phyloP scores from a whole-genome alignment of 805 yeast species.

The Ogataea kodamae region DNA sequence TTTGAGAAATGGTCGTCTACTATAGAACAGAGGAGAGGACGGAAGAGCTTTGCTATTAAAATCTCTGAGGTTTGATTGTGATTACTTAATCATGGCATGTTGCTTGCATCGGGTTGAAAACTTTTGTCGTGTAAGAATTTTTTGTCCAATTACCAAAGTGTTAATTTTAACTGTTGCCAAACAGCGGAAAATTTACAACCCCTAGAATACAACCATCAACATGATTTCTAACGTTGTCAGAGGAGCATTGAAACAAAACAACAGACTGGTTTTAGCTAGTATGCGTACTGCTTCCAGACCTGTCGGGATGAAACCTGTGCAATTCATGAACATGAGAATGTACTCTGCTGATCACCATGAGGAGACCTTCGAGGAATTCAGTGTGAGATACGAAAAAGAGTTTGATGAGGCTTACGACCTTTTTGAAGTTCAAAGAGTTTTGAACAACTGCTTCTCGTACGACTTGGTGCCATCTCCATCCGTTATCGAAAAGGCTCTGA shows the following conservation, averaged over 20 bases:
- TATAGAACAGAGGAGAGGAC: no score
- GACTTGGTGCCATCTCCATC: slow-evolving; percentile 98
- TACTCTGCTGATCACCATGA: slow-evolving; percentile 78
- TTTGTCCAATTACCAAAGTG: slow-evolving; percentile 25
- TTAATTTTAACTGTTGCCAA: slow-evolving; percentile 19
- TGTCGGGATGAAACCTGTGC: slow-evolving; percentile 15
- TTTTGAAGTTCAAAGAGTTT: slow-evolving; percentile 87
- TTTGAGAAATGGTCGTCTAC: slow-evolving; percentile 27
- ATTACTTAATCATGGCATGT: slow-evolving; percentile 4
- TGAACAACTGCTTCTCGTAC: slow-evolving; percentile 97
- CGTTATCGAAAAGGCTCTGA: slow-evolving; percentile 90
- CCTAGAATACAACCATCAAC: slow-evolving; percentile 6
- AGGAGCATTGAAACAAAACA: slow-evolving; percentile 34
- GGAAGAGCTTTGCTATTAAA: no score
- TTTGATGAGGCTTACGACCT: slow-evolving; percentile 90
- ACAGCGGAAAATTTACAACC: slow-evolving; percentile 9
- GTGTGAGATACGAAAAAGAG: slow-evolving; percentile 86
- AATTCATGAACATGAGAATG: slow-evolving; percentile 42
- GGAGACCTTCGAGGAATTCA: slow-evolving; percentile 94
- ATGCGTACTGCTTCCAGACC: slow-evolving; percentile 18
- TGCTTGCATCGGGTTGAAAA: slow-evolving; percentile 12
- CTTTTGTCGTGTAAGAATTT: slow-evolving; percentile 11
- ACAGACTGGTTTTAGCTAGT: slow-evolving; percentile 26
- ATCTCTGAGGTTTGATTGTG: slow-evolving; percentile 22
- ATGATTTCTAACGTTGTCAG: slow-evolving; percentile 36